A percentile compares a stretch with the other conserved stretches of the same genome.
Conservation (phyloP, 2,329 filamentous ascomycete genomes). For the Colletotrichum sojae region DNA sequence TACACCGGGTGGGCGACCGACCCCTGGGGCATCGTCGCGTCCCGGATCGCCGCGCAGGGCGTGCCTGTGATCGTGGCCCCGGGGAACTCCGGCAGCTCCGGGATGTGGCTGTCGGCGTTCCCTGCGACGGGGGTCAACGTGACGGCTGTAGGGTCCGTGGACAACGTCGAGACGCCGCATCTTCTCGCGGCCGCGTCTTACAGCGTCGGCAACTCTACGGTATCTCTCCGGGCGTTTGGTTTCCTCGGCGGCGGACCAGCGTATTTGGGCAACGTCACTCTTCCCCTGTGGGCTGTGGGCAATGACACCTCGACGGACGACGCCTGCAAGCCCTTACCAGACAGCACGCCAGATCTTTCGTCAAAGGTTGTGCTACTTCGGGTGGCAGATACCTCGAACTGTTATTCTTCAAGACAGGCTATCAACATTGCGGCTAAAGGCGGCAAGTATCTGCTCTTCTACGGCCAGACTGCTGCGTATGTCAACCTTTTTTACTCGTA, state of each 20-base stretch:
- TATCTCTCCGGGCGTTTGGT: slow-evolving; percentile 19
- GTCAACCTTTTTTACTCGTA: not conserved
- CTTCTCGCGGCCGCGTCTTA: slow-evolving; percentile 25
- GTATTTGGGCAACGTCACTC: slow-evolving; percentile 25
- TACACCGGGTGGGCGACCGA: slow-evolving; percentile 47
- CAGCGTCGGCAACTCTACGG: not conserved
- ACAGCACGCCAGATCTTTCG: slow-evolving; percentile 53
- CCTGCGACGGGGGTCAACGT: slow-evolving; percentile 45
- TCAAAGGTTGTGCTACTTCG: slow-evolving; percentile 57
- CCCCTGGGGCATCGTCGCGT: slow-evolving; percentile 45
- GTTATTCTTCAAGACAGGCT: slow-evolving; percentile 53
- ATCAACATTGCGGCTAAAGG: slow-evolving; percentile 56
- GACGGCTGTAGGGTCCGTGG: slow-evolving; percentile 43
- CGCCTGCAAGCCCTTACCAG: slow-evolving; percentile 45
- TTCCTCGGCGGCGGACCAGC: slow-evolving; percentile 21
- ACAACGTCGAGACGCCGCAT: slow-evolving; percentile 36
- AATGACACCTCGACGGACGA: slow-evolving; percentile 41
- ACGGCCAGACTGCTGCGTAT: slow-evolving; percentile 4
- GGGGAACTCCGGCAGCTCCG: slow-evolving; percentile 46
- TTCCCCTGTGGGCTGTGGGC: slow-evolving; percentile 29
- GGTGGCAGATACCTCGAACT: slow-evolving; percentile 47
- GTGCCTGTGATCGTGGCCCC: slow-evolving; percentile 46
- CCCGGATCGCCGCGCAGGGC: slow-evolving; percentile 48
- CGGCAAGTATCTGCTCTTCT: slow-evolving; percentile 50
- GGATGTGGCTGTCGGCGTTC: slow-evolving; percentile 43